These are phyloP conservation scores for Entelexis sorbosivorans DNA, from an alignment of 1,139 yeast genomes.

Conservation along the genomic window DNA sequence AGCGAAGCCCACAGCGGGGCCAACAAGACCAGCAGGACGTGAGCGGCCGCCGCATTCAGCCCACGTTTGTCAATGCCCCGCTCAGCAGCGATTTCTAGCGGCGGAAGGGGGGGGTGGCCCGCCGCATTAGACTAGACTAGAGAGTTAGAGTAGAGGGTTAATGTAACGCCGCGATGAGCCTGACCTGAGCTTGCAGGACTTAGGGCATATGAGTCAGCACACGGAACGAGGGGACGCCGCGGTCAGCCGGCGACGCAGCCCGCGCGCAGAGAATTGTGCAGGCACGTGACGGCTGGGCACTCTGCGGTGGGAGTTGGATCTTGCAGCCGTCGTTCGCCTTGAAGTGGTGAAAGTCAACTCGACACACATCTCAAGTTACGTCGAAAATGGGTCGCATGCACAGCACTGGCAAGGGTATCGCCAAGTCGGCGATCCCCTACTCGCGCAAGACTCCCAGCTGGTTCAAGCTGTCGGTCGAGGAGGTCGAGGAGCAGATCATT, in stretches of 20 bases:
- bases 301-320: constrained; percentile 1
- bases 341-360: constrained; percentile 13
- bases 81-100: neutral
- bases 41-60: no score
- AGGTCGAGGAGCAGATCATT: constrained; percentile 95
- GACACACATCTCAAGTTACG: constrained; percentile 19
- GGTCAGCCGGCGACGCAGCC: neutral
- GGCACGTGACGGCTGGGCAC: constrained; percentile 2
- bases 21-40: no score
- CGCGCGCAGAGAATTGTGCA: neutral
- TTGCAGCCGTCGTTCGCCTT: neutral
- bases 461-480: constrained; percentile 95
- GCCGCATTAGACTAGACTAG: no score
- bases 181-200: neutral
- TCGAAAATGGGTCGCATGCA: constrained; percentile 52
- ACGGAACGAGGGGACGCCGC: neutral
- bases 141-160: neutral
- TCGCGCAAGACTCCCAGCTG: constrained; percentile 98
- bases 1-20: no score
- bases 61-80: no score
- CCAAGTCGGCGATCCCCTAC: constrained; percentile 98
- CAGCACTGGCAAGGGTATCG: constrained; percentile 92
- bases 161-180: neutral
- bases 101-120: no score
- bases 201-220: constrained; percentile 4